A percentile compares a stretch with the other conserved stretches of the same genome.
phyloP scores from a whole-genome alignment of 495 filamentous ascomycete genomes.

The Aspergillus bertholletiae region DNA sequence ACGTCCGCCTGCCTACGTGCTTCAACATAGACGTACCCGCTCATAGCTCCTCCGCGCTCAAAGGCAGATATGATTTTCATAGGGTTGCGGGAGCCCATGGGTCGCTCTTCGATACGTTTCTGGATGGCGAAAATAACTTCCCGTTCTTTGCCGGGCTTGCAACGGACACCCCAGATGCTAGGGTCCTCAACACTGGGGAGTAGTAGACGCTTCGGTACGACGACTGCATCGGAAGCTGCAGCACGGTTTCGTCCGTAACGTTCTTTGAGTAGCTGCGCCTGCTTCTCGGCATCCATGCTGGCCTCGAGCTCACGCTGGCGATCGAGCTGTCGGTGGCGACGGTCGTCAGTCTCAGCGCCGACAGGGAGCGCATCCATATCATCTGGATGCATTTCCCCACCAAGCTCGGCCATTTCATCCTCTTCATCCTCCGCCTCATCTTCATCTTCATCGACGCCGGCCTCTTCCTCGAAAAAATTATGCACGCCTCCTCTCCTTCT shows the following conservation, averaged over 20 bases:
- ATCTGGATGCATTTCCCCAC: slow-evolving; percentile 85
- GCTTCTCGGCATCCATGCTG: slow-evolving; percentile 87
- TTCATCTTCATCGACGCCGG: slow-evolving; percentile 94
- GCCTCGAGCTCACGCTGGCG: slow-evolving; percentile 79
- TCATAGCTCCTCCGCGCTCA: slow-evolving; percentile 82
- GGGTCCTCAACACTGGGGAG: slow-evolving; percentile 93
- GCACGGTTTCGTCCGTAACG: slow-evolving; percentile 70
- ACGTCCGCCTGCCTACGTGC: slow-evolving; percentile 84
- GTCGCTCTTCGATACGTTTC: slow-evolving; percentile 78
- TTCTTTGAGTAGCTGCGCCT: slow-evolving; percentile 79
- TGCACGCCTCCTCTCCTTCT: slow-evolving; percentile 63
- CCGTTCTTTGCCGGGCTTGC: slow-evolving; percentile 90
- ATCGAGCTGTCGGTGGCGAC: slow-evolving; percentile 91
- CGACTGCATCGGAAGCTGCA: slow-evolving; percentile 54
- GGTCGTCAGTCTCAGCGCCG: slow-evolving; percentile 79
- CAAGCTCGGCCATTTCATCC: slow-evolving; percentile 77
- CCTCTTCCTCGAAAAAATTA: slow-evolving; percentile 91
- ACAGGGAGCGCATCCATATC: slow-evolving; percentile 79
- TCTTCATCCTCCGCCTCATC: slow-evolving; percentile 90
- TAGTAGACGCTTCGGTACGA: slow-evolving; percentile 83
- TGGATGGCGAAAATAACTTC: slow-evolving; percentile 84
- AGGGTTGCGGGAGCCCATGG: slow-evolving; percentile 64
- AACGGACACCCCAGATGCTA: slow-evolving; percentile 90
- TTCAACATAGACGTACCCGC: slow-evolving; percentile 94
- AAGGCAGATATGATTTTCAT: slow-evolving; percentile 83